Base-by-base conservation (phyloP, 2,329 filamentous ascomycete genomes). In the Arthrinium puccinioides region DNA sequence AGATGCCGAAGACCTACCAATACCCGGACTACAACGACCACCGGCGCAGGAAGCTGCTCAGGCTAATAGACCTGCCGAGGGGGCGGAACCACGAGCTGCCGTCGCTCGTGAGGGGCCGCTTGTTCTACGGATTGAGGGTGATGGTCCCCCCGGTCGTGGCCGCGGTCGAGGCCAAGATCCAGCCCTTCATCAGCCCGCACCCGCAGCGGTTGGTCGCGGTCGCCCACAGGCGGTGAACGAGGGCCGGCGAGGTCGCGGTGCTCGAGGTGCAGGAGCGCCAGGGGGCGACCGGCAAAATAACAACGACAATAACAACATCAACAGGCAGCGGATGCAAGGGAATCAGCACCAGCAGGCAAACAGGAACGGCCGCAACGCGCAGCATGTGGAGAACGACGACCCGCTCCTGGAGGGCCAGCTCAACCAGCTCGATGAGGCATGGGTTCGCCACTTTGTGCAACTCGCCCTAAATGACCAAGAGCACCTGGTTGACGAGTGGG, bases 41-140 rank as follows among this genome's bases (percentile, higher is more conserved):
- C 20, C 29, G 14, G 25, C n/a, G 13, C 36, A 25, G 23, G 19
- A 25, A 24, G 29, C 19, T 18, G 32, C 21, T 20, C 38, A 35
- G 25, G 39, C 13, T 16, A n/a, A n/a, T n/a, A n/a, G n/a, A n/a
- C n/a, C n/a, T n/a, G n/a, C n/a, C n/a, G n/a, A n/a, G n/a, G n/a
- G n/a, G n/a, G 19, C 19, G 41, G 46, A 48, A 23, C 47, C 45
- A 16, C 47, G 55, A 36, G 61, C 68, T 32, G 63, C 53, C 14
- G 64, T 77, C n/a, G 73, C 69, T 28, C 68, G 69, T 3, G 74
- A 78, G 49, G 74, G 69, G 2, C 74, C 74, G 5, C 63, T 77
- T 9, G 72, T 78, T 10, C 65, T 78, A 21, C 65, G 74, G 21
- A 69, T 78, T 20, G 65, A 68, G 26, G 62, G 64, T 15, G 56